Percentiles rank a stretch among this genome's conserved stretches.
Conservation (phyloP, 352 stramenopile genomes). For the Globisporangium splendens region DNA sequence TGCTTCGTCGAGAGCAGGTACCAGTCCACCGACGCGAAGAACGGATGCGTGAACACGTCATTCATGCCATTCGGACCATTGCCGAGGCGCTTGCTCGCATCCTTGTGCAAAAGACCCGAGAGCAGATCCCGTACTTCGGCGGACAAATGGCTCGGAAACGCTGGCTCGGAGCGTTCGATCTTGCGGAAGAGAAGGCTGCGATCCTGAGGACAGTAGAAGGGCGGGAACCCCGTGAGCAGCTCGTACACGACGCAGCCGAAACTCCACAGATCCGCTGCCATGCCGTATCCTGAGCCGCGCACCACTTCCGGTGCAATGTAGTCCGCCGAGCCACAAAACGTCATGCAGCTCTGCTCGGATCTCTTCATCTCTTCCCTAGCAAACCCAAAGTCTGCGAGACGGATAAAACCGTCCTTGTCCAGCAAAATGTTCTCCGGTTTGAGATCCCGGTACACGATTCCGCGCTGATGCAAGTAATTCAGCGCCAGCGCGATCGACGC, state of each 20-base stretch:
- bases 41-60: constrained; percentile 70
- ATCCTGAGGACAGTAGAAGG: constrained; percentile 91
- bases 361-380: constrained; percentile 47
- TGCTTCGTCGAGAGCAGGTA: constrained; percentile 73
- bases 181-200: constrained; percentile 96
- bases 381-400: constrained; percentile 84
- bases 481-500: constrained; percentile 96
- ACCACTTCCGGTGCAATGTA: constrained; percentile 86
- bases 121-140: constrained; percentile 54
- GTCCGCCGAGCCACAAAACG: constrained; percentile 80
- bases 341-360: constrained; percentile 64
- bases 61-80: constrained; percentile 57
- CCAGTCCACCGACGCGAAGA: constrained; percentile 76
- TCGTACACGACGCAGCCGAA: constrained; percentile 89
- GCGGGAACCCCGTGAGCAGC: constrained; percentile 78
- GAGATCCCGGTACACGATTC: constrained; percentile 87
- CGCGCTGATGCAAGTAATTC: constrained; percentile 75
- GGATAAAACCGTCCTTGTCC: constrained; percentile 87
- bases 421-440: constrained; percentile 92
- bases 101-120: constrained; percentile 57
- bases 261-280: constrained; percentile 82
- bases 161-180: constrained; percentile 90
- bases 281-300: constrained; percentile 64
- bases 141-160: constrained; percentile 91
- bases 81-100: constrained; percentile 51